Conservation (phyloP, 495 filamentous ascomycete genomes). For the Neurospora tetrasperma region DNA sequence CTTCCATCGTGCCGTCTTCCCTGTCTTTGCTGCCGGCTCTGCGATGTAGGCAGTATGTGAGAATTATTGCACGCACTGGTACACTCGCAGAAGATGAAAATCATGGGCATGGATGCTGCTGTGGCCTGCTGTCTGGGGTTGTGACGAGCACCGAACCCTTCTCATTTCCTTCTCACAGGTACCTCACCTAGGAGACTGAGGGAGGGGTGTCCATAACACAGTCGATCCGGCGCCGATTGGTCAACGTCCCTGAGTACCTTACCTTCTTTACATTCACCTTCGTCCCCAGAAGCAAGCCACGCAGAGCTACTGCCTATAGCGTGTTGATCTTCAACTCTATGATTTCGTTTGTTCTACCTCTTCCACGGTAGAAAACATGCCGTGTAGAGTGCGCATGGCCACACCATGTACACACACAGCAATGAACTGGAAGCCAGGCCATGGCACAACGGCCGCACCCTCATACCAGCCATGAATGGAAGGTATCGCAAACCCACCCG, state of each 20-base stretch:
- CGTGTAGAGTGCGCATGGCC: conserved; percentile 4
- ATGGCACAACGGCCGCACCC: conserved; percentile 2
- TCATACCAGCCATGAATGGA: conserved; percentile 5
- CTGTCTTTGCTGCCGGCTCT: not conserved
- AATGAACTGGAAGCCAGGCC: not conserved
- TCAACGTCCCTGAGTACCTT: not conserved
- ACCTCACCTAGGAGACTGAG: not conserved
- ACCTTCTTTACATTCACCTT: not conserved
- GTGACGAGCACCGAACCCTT: not conserved
- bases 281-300: not conserved
- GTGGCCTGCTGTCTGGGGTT: not conserved
- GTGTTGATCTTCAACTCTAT: not conserved
- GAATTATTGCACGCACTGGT: not conserved
- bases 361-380: conserved; percentile 4
- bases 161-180: not conserved
- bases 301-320: not conserved
- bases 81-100: not conserved
- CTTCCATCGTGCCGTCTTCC: conserved; percentile 9
- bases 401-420: not conserved
- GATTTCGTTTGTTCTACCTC: conserved; percentile 9
- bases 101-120: not conserved
- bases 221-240: not conserved
- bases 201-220: not conserved
- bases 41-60: not conserved
- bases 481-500: conserved; percentile 8